phyloP scores from a whole-genome alignment of 164 flowering plant genomes.

The Hamamelis virginiana region DNA sequence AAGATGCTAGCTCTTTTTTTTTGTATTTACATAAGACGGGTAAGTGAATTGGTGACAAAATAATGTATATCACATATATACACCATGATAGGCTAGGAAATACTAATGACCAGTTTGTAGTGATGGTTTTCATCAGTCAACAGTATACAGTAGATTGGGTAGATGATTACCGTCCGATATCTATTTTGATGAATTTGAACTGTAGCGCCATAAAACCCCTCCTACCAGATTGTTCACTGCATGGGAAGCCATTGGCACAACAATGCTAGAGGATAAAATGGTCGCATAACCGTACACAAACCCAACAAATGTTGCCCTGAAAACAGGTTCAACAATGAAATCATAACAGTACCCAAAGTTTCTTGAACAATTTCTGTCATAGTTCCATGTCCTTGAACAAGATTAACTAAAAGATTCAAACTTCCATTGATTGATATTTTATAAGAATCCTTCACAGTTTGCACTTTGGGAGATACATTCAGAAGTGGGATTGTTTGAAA shows the following conservation, averaged over 20 bases:
- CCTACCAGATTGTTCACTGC: conserved; percentile 84
- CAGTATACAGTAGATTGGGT: no score
- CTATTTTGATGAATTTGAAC: conserved; percentile 31
- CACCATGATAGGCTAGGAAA: no score
- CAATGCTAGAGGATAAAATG: conserved; percentile 54
- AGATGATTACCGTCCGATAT: background rate
- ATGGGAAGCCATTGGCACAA: conserved; percentile 89
- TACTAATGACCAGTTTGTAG: no score
- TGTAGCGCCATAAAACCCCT: conserved; percentile 66
- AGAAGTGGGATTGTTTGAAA: background rate
- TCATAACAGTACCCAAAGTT: background rate
- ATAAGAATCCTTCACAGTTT: background rate
- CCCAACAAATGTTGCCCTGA: conserved; percentile 95
- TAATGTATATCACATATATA: no score
- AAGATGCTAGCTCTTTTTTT: no score
- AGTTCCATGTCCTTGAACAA: background rate
- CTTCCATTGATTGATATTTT: background rate
- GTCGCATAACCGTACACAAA: conserved; percentile 71
- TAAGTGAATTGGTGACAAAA: no score
- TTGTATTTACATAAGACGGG: no score
- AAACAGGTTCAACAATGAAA: conserved; percentile 4
- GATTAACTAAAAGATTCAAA: background rate
- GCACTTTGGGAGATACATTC: background rate
- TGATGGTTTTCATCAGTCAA: no score
- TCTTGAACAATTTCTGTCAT: background rate